phyloP scores from a whole-genome alignment of 257 asterid genomes.

The Mitragyna speciosa region DNA sequence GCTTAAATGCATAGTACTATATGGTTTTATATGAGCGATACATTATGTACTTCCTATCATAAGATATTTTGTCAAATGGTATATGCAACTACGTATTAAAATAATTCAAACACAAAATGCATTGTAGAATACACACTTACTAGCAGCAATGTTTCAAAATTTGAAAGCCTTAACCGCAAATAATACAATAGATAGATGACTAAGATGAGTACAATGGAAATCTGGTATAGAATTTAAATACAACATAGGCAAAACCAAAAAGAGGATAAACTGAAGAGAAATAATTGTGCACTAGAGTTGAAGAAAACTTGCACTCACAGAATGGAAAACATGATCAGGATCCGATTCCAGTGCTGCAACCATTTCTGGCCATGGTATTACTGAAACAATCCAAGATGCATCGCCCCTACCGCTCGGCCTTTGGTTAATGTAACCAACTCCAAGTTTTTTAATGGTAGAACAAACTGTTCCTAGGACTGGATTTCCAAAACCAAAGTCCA shows the following conservation, averaged over 20 bases:
- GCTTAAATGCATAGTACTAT: too few species aligned
- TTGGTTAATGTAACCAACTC: slow-evolving; percentile 66
- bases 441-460: slow-evolving; percentile 51
- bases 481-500: slow-evolving; percentile 62
- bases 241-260: background rate
- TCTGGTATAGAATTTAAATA: too few species aligned
- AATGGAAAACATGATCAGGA: slow-evolving; percentile 40
- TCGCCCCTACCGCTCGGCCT: slow-evolving; percentile 42
- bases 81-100: too few species aligned
- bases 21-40: too few species aligned
- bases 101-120: too few species aligned
- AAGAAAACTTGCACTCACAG: slow-evolving; percentile 39
- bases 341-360: slow-evolving; percentile 54
- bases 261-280: background rate
- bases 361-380: slow-evolving; percentile 61
- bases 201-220: too few species aligned
- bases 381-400: slow-evolving; percentile 62
- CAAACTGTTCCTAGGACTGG: slow-evolving; percentile 55
- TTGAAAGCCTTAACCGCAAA: too few species aligned
- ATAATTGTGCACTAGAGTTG: slow-evolving; percentile 19
- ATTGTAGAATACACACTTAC: too few species aligned
- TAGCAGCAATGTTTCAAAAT: too few species aligned
- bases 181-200: too few species aligned
- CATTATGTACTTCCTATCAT: too few species aligned
- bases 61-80: too few species aligned